Base-by-base conservation (phyloP, 2,329 filamentous ascomycete species). In the Botrytis paeoniae region DNA sequence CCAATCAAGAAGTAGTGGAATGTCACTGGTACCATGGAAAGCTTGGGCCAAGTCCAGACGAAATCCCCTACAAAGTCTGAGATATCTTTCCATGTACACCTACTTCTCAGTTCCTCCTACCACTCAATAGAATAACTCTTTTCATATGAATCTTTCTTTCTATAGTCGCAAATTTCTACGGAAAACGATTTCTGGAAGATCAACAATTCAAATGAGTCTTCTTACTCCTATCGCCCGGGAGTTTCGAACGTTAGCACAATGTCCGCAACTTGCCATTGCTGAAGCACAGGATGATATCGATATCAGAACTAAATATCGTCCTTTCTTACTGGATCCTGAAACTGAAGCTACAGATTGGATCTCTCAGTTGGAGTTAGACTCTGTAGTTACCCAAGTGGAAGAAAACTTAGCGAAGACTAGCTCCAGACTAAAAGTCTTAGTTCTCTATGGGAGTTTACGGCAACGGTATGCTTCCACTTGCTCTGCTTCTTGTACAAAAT, bases 391-490 rank as follows among this genome's bases (percentile, higher is more conserved):
- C 63, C 84, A 91, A 82, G 86, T 85, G 0, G 83, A 86, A 61
- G 78, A 82, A 8, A 81, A 89, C 45, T 72, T 89, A 0, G 71
- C 80, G 3, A 77, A 75, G 32, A 79, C 78, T 4, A 73, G 77
- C 10, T 76, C 80, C 22, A 76, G 83, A 5, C 72, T 91, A 3
- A 89, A 85, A 73, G 85, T 91, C 2, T 81, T 91, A 1, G 87
- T 91, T 0, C 79, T 92, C 0, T 89, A 89, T 78, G 89, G 89
- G 1, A 91, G 88, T 78, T 80, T 91, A 59, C 82, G 89, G 16
- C 81, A 80, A 74, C 79, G 81, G 81, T 81, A 69, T 74, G 32
- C 35, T 63, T 29, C 39, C 18, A 41, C 4, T 32, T 35, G 9
- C 39, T 22, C 22, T 51, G 35, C 3, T 39, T 29, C 14, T 6